A percentile compares a stretch with the other conserved stretches of the same genome.
Evolutionary conservation across 1,284 basidiomycete species (phyloP).

Genomic region (Malassezia equina): DNA sequence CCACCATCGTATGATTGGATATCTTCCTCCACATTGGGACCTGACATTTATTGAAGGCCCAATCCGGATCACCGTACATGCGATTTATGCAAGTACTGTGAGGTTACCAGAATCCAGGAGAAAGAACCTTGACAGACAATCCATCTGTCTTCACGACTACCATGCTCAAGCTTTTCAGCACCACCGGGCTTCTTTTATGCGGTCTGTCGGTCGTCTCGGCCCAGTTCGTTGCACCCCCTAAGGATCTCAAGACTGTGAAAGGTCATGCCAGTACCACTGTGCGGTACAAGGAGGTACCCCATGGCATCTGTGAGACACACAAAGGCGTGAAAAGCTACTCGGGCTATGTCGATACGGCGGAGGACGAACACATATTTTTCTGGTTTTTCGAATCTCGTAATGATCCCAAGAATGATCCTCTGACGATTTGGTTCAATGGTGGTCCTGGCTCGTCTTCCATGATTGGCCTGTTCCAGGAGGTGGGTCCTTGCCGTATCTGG

Average conservation of each 20-base stretch:
- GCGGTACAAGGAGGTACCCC: conserved; percentile 44
- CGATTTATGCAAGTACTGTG: neutral
- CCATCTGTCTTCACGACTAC: neutral
- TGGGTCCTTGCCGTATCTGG: conserved; percentile 59
- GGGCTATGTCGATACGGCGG: conserved; percentile 25
- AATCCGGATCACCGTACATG: too few relatives aligned
- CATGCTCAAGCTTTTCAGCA: neutral
- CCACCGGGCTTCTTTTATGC: neutral
- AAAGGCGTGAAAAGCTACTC: conserved; percentile 60
- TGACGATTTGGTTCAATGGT: conserved; percentile 35
- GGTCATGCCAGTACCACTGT: conserved; percentile 24
- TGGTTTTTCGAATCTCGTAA: conserved; percentile 33
- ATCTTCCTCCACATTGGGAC: neutral
- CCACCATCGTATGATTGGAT: too few relatives aligned
- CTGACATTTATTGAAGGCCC: neutral
- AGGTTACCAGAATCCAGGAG: neutral
- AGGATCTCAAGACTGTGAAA: conserved; percentile 13
- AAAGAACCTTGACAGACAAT: neutral
- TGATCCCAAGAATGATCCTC: conserved; percentile 21
- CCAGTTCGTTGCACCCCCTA: conserved; percentile 16
- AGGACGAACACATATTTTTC: conserved; percentile 29
- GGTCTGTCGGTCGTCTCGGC: neutral
- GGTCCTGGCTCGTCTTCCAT: conserved; percentile 58
- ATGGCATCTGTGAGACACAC: conserved; percentile 64
- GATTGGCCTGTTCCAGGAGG: conserved; percentile 62